A percentile compares a stretch with the other conserved stretches of the same genome.
Evolutionary conservation across 2,329 filamentous ascomycete genomes (phyloP).

Genomic region (Graphiopsis chlorocephala): DNA sequence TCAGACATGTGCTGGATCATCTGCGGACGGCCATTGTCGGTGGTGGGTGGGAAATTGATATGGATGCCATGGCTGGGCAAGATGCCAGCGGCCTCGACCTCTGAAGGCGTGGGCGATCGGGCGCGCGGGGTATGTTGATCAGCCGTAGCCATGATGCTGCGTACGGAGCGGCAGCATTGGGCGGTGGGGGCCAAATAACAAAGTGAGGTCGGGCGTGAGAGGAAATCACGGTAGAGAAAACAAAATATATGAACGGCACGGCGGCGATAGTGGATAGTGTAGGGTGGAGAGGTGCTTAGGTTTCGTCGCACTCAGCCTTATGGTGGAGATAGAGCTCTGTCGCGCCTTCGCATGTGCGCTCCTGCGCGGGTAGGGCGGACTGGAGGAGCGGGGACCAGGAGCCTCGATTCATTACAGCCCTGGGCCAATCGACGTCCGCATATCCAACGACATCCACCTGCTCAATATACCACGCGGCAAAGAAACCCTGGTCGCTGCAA

Average conservation of each 20-base stretch:
- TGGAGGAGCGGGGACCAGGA: neutral
- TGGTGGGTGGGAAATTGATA: conserved; percentile 45
- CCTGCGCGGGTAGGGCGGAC: neutral
- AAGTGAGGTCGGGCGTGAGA: neutral
- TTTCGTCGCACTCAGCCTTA: neutral
- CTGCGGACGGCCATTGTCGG: conserved; percentile 34
- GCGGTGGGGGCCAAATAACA: neutral
- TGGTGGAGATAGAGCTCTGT: neutral
- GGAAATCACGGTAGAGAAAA: neutral
- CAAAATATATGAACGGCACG: neutral
- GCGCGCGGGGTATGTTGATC: conserved; percentile 8
- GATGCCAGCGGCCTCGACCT: conserved; percentile 29
- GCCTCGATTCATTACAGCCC: neutral
- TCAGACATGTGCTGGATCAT: conserved; percentile 54
- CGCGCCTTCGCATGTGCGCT: neutral
- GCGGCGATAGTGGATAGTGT: neutral
- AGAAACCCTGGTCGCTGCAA: neutral
- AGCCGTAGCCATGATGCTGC: conserved; percentile 6
- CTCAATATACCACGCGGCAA: neutral
- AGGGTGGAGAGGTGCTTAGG: neutral
- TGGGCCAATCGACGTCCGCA: neutral
- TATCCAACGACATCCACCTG: neutral
- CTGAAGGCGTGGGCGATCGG: conserved; percentile 13
- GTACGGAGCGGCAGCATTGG: conserved; percentile 9
- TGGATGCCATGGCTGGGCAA: conserved; percentile 44